These are phyloP conservation scores for Fraxinus baroniana DNA, from an alignment of 305 asterid genomes.

Conservation along the genomic window DNA sequence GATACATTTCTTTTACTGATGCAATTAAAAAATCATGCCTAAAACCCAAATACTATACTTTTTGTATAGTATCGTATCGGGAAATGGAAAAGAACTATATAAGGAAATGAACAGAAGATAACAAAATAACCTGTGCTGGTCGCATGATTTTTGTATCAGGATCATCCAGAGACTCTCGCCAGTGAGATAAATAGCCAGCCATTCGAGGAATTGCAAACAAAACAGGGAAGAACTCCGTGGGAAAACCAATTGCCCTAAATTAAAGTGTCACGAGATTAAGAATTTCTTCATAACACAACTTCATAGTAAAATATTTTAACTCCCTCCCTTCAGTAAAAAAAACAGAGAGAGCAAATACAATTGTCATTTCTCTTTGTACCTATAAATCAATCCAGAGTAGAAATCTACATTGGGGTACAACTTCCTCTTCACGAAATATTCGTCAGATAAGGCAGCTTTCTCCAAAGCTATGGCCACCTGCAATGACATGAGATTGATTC, in stretches of 20 bases:
- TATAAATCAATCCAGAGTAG: slow-evolving; percentile 92
- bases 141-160: slow-evolving; percentile 97
- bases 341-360: background rate
- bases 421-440: slow-evolving; percentile 93
- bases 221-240: slow-evolving; percentile 96
- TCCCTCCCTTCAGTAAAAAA: background rate
- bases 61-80: too few relatives aligned
- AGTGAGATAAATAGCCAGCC: slow-evolving; percentile 99
- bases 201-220: slow-evolving; percentile 95
- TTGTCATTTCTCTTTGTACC: slow-evolving; percentile 40
- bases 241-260: slow-evolving; percentile 96
- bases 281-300: background rate
- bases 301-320: background rate
- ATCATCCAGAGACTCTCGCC: slow-evolving; percentile 96
- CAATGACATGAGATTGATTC: slow-evolving; percentile 13
- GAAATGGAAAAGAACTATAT: background rate
- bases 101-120: background rate
- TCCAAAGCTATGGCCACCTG: slow-evolving; percentile 99
- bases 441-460: slow-evolving; percentile 93
- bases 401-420: slow-evolving; percentile 97
- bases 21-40: background rate
- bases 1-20: background rate
- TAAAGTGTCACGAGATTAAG: background rate
- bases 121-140: slow-evolving; percentile 79
- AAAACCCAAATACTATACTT: background rate